Evolutionary conservation across 176 grass and related monocot species (phyloP).

Genomic region (Metroxylon sagu): DNA sequence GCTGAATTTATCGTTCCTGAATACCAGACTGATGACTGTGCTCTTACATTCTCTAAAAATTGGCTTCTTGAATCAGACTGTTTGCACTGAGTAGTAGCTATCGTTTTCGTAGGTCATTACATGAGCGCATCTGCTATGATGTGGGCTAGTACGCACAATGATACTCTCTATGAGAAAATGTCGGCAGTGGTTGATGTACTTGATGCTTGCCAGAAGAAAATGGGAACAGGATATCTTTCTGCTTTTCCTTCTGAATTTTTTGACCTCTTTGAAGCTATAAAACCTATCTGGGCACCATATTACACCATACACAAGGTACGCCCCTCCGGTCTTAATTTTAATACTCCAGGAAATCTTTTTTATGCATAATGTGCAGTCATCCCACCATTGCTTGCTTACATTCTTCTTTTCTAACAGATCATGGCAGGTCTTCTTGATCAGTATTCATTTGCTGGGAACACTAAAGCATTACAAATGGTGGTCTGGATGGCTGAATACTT

Average conservation of each 20-base stretch:
- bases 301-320: slow-evolving; percentile 91
- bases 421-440: slow-evolving; percentile 94
- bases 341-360: too few species aligned
- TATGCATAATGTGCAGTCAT: too few species aligned
- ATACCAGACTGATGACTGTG: neutral
- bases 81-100: neutral
- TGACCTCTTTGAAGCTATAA: slow-evolving; percentile 80
- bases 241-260: slow-evolving; percentile 92
- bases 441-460: slow-evolving; percentile 47
- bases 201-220: slow-evolving; percentile 50
- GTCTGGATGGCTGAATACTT: slow-evolving; percentile 85
- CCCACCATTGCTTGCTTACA: too few species aligned
- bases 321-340: neutral
- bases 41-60: neutral
- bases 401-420: slow-evolving; percentile 43
- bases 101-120: slow-evolving; percentile 64
- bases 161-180: slow-evolving; percentile 64
- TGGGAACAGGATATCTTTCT: slow-evolving; percentile 82
- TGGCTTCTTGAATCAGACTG: neutral
- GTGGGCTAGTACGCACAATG: slow-evolving; percentile 89
- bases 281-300: slow-evolving; percentile 87
- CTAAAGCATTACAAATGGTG: slow-evolving; percentile 53
- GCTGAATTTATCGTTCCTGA: neutral
- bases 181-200: slow-evolving; percentile 52
- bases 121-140: slow-evolving; percentile 68